Percentiles rank a stretch among this genome's conserved stretches.
Conservation (phyloP, 2,329 filamentous ascomycete species). For the Cucurbitaria berberidis region DNA sequence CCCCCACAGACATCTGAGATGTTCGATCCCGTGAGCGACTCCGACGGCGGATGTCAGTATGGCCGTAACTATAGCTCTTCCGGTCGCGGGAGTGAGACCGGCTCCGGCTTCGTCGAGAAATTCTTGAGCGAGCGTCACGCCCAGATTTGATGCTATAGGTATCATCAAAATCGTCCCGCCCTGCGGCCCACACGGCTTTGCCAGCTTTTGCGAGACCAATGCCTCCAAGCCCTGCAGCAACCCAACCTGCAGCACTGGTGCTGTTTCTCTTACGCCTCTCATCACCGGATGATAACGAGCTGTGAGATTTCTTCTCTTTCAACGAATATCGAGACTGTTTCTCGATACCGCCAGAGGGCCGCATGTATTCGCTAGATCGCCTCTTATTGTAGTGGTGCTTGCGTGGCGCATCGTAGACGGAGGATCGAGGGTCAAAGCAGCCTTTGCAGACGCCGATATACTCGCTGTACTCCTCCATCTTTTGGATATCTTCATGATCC, state of each 20-base stretch:
- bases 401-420: constrained; percentile 63
- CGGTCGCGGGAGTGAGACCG: constrained; percentile 48
- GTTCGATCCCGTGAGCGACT: constrained; percentile 48
- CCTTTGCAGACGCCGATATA: constrained; percentile 69
- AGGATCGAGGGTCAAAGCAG: constrained; percentile 67
- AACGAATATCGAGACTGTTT: constrained; percentile 63
- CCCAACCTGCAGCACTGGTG: constrained; percentile 56
- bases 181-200: constrained; percentile 59
- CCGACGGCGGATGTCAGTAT: constrained; percentile 47
- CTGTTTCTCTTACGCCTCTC: constrained; percentile 51
- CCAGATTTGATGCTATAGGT: constrained; percentile 66
- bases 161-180: constrained; percentile 63
- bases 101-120: constrained; percentile 44
- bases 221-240: constrained; percentile 62
- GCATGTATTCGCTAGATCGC: constrained; percentile 53
- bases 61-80: constrained; percentile 55
- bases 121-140: constrained; percentile 43
- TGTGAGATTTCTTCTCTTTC: constrained; percentile 39
- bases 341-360: constrained; percentile 58
- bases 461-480: constrained; percentile 72
- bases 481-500: constrained; percentile 67
- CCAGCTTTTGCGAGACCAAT: constrained; percentile 60
- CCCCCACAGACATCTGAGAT: constrained; percentile 40
- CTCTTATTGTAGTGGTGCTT: constrained; percentile 62
- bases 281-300: constrained; percentile 40